A percentile compares a stretch with the other conserved stretches of the same genome.
Conservation (phyloP, 345 rosid genomes). For the Boechera divaricarpa region DNA sequence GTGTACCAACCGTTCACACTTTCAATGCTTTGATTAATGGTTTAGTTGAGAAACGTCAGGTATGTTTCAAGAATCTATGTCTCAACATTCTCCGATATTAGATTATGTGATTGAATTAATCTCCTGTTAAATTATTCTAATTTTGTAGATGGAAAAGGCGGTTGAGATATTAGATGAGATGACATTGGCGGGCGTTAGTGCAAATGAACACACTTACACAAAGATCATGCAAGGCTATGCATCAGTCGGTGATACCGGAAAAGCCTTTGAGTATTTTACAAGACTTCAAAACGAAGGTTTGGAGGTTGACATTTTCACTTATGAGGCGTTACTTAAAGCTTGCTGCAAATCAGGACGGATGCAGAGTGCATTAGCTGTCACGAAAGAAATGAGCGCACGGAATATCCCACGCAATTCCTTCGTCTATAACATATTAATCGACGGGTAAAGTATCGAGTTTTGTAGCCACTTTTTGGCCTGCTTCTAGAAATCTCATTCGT, state of each 20-base stretch:
- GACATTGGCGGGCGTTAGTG: conserved; percentile 74
- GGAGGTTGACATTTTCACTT: conserved; percentile 81
- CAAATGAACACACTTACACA: conserved; percentile 91
- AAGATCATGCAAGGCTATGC: conserved; percentile 99
- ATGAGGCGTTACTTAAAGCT: conserved; percentile 93
- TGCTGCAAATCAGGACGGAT: conserved; percentile 98
- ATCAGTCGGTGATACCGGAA: conserved; percentile 88
- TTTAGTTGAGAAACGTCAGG: conserved; percentile 89
- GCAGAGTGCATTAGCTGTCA: conserved; percentile 98
- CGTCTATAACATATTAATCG: conserved; percentile 87
- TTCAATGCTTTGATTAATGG: conserved; percentile 92
- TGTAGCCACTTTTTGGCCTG: conserved; percentile 10
- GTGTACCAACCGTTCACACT: conserved; percentile 92
- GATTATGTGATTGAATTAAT: not conserved
- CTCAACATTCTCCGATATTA: not conserved
- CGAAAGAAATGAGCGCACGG: conserved; percentile 85
- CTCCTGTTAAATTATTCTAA: not conserved
- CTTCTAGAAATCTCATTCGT: not conserved
- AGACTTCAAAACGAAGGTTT: conserved; percentile 84
- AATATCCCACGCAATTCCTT: conserved; percentile 81
- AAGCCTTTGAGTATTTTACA: conserved; percentile 85
- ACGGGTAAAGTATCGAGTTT: conserved; percentile 59
- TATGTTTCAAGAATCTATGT: conserved; percentile 41
- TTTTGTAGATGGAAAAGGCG: conserved; percentile 85
- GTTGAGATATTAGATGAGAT: conserved; percentile 89